These are phyloP conservation scores for Ganoderma lingzhi DNA, from an alignment of 1,284 basidiomycete species.

Conservation along the genomic window DNA sequence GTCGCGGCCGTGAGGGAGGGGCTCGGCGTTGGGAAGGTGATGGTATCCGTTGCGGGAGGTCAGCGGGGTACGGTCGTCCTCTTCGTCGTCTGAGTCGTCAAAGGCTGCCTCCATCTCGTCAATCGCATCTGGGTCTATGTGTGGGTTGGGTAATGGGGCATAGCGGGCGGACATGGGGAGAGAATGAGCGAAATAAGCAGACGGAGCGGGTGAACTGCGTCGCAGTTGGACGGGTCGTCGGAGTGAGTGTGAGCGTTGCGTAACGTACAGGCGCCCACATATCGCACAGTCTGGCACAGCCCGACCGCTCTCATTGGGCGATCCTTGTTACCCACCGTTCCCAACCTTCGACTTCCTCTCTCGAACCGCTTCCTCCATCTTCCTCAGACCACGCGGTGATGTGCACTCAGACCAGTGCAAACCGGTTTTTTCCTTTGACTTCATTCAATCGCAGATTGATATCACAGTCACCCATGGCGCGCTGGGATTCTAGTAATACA, in stretches of 20 bases:
- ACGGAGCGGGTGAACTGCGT: conserved; percentile 14
- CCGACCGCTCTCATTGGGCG: neutral
- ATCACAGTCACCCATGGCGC: conserved; percentile 17
- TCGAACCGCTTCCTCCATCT: conserved; percentile 1
- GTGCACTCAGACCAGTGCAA: conserved; percentile 5
- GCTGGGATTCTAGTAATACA: conserved; percentile 28
- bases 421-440: neutral
- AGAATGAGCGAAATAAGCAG: conserved; percentile 18
- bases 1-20: conserved; percentile 32
- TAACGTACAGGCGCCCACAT: conserved; percentile 18
- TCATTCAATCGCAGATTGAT: conserved; percentile 9
- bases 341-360: neutral
- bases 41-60: conserved; percentile 56
- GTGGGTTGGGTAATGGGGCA: conserved; percentile 71
- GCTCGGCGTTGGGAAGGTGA: conserved; percentile 60
- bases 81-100: conserved; percentile 76
- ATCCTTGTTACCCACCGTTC: neutral
- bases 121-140: conserved; percentile 57
- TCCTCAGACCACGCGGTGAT: conserved; percentile 1
- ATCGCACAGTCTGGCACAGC: conserved; percentile 6
- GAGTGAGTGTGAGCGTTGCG: conserved; percentile 11
- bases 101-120: conserved; percentile 82
- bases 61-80: conserved; percentile 56
- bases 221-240: conserved; percentile 12
- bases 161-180: conserved; percentile 69